phyloP scores from a whole-genome alignment of 148 eudicot genomes.

The Chenopodium album region DNA sequence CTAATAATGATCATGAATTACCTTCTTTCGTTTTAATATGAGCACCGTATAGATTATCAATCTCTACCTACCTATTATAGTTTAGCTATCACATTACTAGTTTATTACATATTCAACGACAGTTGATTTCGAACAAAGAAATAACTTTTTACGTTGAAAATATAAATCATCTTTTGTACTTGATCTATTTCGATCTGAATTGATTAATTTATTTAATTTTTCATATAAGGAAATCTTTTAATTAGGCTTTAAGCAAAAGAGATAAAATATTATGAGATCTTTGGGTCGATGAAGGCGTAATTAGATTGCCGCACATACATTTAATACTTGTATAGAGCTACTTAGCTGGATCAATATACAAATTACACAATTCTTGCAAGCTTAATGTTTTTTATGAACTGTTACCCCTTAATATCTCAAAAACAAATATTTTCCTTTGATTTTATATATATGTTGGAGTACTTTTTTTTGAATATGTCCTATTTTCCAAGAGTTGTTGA shows the following conservation, averaged over 20 bases:
- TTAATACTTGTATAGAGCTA: neutral
- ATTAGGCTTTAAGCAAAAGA: neutral
- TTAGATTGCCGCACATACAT: neutral
- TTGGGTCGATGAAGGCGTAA: neutral
- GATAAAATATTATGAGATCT: neutral
- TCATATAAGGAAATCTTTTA: neutral
- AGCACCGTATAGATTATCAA: too few relatives aligned
- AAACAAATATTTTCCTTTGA: too few relatives aligned
- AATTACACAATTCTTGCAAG: neutral
- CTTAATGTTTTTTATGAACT: too few relatives aligned
- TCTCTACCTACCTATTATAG: neutral
- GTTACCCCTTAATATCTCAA: too few relatives aligned
- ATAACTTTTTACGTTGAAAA: too few relatives aligned
- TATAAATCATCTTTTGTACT: neutral
- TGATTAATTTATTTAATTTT: neutral
- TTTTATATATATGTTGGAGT: too few relatives aligned
- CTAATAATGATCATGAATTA: neutral
- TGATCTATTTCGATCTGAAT: neutral
- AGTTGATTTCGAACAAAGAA: neutral
- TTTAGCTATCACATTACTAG: neutral
- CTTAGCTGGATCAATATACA: neutral
- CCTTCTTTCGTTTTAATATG: neutral
- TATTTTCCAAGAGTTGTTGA: too few relatives aligned
- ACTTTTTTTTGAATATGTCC: too few relatives aligned
- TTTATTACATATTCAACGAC: neutral